Evolutionary conservation across 192 early-diverging fungal species (phyloP).

Genomic region (Podila horticola): DNA sequence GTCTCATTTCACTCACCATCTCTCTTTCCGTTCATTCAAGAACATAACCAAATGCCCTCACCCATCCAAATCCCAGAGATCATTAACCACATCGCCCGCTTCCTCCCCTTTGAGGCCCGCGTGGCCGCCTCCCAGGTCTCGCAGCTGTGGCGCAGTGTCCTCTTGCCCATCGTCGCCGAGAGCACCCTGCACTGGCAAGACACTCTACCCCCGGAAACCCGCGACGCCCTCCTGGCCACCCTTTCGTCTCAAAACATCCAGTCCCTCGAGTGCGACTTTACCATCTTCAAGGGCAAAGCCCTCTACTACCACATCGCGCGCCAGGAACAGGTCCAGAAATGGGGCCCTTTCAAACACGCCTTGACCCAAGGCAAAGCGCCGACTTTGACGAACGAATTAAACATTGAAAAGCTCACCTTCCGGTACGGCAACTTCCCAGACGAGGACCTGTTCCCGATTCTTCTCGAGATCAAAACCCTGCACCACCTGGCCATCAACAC

Average conservation of each 20-base stretch:
- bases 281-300: slow-evolving; percentile 4
- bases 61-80: not conserved
- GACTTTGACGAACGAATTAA: not conserved
- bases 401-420: not conserved
- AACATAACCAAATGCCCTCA: not conserved
- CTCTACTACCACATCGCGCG: not conserved
- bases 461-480: slow-evolving; percentile 9
- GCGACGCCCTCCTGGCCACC: not conserved
- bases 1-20: not conserved
- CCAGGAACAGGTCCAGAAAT: not conserved
- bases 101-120: not conserved
- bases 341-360: not conserved
- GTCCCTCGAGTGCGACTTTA: slow-evolving; percentile 4
- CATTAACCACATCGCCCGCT: not conserved
- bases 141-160: not conserved
- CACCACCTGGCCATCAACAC: slow-evolving; percentile 3
- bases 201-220: not conserved
- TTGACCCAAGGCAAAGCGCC: not conserved
- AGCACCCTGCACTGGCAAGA: not conserved
- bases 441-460: slow-evolving; percentile 1
- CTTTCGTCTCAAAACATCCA: slow-evolving; percentile 1
- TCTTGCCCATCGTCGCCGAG: not conserved
- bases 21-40: not conserved
- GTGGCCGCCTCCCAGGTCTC: not conserved
- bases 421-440: not conserved